Evolutionary conservation across 495 filamentous ascomycete species (phyloP).

Genomic region (Trichodelitschia bisporula): DNA sequence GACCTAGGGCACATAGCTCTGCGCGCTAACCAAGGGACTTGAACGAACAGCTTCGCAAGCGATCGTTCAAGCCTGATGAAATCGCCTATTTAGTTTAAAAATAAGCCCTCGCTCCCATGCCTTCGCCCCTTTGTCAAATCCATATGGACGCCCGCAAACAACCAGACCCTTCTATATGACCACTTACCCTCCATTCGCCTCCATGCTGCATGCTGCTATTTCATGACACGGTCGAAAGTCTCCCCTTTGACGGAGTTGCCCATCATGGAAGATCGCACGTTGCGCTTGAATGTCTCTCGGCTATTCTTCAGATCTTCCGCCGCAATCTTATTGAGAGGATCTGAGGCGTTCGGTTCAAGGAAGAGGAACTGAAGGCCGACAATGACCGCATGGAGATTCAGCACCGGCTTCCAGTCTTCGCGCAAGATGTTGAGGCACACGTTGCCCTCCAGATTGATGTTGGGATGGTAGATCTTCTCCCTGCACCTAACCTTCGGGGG

Average conservation of each 20-base stretch:
- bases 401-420: conserved; percentile 96
- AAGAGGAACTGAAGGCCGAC: conserved; percentile 96
- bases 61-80: too few relatives aligned
- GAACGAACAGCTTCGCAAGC: too few relatives aligned
- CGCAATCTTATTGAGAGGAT: conserved; percentile 95
- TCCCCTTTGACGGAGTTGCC: conserved; percentile 54
- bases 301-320: conserved; percentile 74
- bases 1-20: too few relatives aligned
- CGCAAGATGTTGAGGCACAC: conserved; percentile 91
- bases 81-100: too few relatives aligned
- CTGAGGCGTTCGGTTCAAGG: conserved; percentile 86
- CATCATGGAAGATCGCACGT: conserved; percentile 60
- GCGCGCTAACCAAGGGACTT: too few relatives aligned
- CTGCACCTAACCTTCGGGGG: conserved; percentile 94
- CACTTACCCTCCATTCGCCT: too few relatives aligned
- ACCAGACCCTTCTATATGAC: too few relatives aligned
- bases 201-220: too few relatives aligned
- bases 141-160: too few relatives aligned
- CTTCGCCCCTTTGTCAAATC: too few relatives aligned
- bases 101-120: too few relatives aligned
- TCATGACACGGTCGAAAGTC: conserved; percentile 51
- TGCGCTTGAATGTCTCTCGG: conserved; percentile 70
- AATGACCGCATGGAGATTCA: conserved; percentile 91
- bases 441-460: conserved; percentile 94
- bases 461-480: conserved; percentile 97